Conservation (phyloP, 257 asterid genomes). For the Solanum chmielewskii region DNA sequence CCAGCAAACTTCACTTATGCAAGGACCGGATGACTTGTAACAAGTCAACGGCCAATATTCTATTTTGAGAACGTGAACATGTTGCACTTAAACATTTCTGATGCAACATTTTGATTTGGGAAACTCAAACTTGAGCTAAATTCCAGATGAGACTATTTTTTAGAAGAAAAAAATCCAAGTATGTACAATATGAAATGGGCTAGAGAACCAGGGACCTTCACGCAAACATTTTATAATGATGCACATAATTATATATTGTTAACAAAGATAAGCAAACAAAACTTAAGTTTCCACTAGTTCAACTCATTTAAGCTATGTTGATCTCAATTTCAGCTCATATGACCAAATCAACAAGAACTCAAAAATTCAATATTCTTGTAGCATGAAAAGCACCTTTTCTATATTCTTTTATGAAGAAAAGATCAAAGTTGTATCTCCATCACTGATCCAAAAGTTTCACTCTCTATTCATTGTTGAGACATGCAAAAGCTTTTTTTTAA, state of each 20-base stretch:
- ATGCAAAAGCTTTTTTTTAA: background rate
- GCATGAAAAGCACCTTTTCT: background rate
- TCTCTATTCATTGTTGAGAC: background rate
- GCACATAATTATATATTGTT: background rate
- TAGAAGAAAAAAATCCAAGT: background rate
- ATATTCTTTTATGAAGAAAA: background rate
- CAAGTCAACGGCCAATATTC: background rate
- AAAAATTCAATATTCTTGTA: background rate
- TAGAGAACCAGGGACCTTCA: background rate
- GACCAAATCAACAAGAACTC: background rate
- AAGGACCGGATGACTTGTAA: background rate
- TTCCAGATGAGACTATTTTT: background rate
- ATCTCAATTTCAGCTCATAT: background rate
- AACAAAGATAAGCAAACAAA: background rate
- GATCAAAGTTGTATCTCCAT: background rate
- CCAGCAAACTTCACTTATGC: background rate
- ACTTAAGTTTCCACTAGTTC: background rate
- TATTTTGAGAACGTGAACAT: background rate
- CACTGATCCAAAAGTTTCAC: background rate
- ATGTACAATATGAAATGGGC: background rate
- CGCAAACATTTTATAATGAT: background rate
- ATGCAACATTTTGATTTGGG: background rate
- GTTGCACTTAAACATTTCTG: background rate
- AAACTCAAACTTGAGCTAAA: background rate
- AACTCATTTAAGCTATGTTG: background rate